Evolutionary conservation across 2,329 filamentous ascomycete species (phyloP).

Genomic region (Apiospora sp.): DNA sequence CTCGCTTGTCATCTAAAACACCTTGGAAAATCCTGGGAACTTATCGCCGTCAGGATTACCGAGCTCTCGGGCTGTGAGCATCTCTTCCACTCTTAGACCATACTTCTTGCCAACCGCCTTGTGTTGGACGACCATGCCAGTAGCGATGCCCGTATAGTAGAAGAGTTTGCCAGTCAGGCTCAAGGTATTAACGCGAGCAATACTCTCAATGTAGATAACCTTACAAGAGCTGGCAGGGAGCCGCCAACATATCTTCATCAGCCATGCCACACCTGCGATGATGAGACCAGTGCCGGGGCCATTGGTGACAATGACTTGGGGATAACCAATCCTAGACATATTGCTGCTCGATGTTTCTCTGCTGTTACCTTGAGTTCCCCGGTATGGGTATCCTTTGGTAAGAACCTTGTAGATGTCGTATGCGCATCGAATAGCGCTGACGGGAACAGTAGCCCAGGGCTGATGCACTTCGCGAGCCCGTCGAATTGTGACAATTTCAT

Average conservation of each 20-base stretch:
- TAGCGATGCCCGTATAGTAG: conserved; percentile 68
- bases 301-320: conserved; percentile 83
- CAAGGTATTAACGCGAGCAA: conserved; percentile 82
- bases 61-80: not conserved
- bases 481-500: conserved; percentile 72
- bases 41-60: not conserved
- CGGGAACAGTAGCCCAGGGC: conserved; percentile 74
- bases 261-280: conserved; percentile 61
- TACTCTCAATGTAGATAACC: conserved; percentile 89
- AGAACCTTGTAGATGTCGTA: conserved; percentile 67
- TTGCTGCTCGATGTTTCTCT: conserved; percentile 28
- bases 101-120: conserved; percentile 60
- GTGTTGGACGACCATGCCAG: conserved; percentile 87
- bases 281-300: conserved; percentile 90
- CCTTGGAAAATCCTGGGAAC: not conserved
- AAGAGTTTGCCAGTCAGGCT: conserved; percentile 87
- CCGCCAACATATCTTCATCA: conserved; percentile 55
- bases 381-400: conserved; percentile 35
- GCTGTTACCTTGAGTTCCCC: conserved; percentile 27
- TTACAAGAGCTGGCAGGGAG: conserved; percentile 66
- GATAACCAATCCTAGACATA: conserved; percentile 52
- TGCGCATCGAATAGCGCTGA: conserved; percentile 73
- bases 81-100: not conserved
- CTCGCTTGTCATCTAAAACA: not conserved
- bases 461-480: conserved; percentile 87